phyloP scores from a whole-genome alignment of 192 early-diverging fungal genomes.

The Jimgerdemannia lactiflua region DNA sequence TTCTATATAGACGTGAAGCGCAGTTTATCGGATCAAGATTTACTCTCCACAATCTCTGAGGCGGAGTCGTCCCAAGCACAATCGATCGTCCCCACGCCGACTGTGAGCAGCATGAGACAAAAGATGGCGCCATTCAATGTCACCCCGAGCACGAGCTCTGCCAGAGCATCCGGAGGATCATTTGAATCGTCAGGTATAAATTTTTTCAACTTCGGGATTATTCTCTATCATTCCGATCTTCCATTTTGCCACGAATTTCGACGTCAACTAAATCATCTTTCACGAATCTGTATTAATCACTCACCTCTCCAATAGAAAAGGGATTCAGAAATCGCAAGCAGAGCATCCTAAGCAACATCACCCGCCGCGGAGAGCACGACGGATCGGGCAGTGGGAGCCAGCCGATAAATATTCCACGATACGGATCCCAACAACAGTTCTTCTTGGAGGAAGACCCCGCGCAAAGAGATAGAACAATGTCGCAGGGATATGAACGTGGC shows the following conservation, averaged over 20 bases:
- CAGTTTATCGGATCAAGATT: slow-evolving; percentile 19
- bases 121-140: not conserved
- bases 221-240: no score
- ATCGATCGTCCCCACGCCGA: not conserved
- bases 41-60: slow-evolving; percentile 2
- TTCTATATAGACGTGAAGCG: slow-evolving; percentile 4
- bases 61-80: not conserved
- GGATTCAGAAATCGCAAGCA: slow-evolving; percentile 23
- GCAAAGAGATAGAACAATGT: not conserved
- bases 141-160: not conserved
- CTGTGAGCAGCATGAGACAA: not conserved
- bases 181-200: not conserved
- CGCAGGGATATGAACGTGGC: not conserved
- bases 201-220: not conserved
- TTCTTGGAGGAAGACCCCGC: not conserved
- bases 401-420: not conserved
- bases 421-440: not conserved
- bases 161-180: not conserved
- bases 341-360: slow-evolving; percentile 17
- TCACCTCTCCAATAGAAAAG: not conserved
- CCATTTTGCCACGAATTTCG: no score
- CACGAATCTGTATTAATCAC: not conserved
- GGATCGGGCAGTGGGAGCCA: not conserved
- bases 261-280: not conserved
- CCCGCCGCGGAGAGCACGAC: slow-evolving; percentile 11